phyloP scores from a whole-genome alignment of 2,329 filamentous ascomycete species.

The Arthrobotrys sphaeroides region DNA sequence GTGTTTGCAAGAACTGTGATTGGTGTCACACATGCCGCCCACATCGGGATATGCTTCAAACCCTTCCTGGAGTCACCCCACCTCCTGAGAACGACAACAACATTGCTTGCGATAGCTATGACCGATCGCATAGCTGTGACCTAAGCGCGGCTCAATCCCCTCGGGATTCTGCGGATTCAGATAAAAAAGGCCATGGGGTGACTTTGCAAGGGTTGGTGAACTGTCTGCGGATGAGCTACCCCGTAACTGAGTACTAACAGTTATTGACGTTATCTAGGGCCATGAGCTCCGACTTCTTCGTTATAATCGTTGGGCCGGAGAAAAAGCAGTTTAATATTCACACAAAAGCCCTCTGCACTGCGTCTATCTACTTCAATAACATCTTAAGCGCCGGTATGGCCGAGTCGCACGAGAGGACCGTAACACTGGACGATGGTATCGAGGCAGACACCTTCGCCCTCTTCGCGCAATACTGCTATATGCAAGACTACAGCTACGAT shows the following conservation, averaged over 20 bases:
- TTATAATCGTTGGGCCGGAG: constrained; percentile 11
- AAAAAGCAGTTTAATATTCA: constrained; percentile 33
- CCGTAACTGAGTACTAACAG: not conserved
- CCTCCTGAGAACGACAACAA: not conserved
- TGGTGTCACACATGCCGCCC: constrained; percentile 32
- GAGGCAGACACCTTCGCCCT: constrained; percentile 5
- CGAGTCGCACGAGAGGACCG: not conserved
- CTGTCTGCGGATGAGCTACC: not conserved
- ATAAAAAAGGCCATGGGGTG: not conserved
- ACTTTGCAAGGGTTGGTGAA: not conserved
- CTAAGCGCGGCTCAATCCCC: not conserved
- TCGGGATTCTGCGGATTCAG: not conserved
- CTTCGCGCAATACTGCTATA: constrained; percentile 14
- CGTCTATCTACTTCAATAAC: constrained; percentile 11
- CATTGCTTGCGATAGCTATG: constrained; percentile 4
- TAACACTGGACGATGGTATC: not conserved
- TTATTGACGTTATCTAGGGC: not conserved
- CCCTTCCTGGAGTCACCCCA: not conserved
- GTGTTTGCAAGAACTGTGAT: constrained; percentile 5
- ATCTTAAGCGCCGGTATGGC: not conserved
- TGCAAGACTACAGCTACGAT: not conserved
- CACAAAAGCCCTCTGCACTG: constrained; percentile 8
- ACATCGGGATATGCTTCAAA: not conserved
- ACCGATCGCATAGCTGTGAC: constrained; percentile 4
- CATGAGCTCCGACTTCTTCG: constrained; percentile 23